A percentile compares a stretch with the other conserved stretches of the same genome.
Conservation (phyloP, 768 basidiomycete species). For the Auricularia sp. region DNA sequence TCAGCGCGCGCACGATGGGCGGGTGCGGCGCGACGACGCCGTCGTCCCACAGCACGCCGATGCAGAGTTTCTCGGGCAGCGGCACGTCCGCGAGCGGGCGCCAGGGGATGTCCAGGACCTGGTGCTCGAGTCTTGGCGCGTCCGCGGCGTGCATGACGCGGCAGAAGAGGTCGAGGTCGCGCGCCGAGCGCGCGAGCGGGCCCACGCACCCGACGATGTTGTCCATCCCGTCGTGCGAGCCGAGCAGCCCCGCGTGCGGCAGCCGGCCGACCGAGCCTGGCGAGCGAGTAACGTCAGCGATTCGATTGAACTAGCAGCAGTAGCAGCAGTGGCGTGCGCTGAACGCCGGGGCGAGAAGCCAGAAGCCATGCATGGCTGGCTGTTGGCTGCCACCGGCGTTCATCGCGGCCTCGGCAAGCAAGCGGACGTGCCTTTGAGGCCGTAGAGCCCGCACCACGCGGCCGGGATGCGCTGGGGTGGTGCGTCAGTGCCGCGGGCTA, state of each 20-base stretch:
- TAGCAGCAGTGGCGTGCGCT: no score
- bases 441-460: conserved; percentile 32
- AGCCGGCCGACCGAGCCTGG: conserved; percentile 18
- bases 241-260: conserved; percentile 17
- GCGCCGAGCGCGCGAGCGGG: conserved; percentile 37
- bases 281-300: background rate
- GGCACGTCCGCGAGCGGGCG: conserved; percentile 24
- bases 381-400: background rate
- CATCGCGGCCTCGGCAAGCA: conserved; percentile 30
- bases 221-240: conserved; percentile 46
- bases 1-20: conserved; percentile 34
- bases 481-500: background rate
- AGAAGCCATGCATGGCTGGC: no score
- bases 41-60: conserved; percentile 43
- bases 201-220: conserved; percentile 39
- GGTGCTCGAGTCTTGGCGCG: conserved; percentile 38
- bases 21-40: conserved; percentile 42
- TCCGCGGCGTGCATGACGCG: conserved; percentile 34
- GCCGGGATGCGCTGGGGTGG: conserved; percentile 28
- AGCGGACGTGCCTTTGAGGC: conserved; percentile 38
- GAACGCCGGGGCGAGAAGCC: no score
- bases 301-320: no score
- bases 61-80: conserved; percentile 31
- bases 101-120: conserved; percentile 44
- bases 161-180: conserved; percentile 42